Evolutionary conservation across 2,329 filamentous ascomycete genomes (phyloP), one percentile per base, ranked within the genome.

Genomic region (Calonectria pseudoreteaudii): DNA sequence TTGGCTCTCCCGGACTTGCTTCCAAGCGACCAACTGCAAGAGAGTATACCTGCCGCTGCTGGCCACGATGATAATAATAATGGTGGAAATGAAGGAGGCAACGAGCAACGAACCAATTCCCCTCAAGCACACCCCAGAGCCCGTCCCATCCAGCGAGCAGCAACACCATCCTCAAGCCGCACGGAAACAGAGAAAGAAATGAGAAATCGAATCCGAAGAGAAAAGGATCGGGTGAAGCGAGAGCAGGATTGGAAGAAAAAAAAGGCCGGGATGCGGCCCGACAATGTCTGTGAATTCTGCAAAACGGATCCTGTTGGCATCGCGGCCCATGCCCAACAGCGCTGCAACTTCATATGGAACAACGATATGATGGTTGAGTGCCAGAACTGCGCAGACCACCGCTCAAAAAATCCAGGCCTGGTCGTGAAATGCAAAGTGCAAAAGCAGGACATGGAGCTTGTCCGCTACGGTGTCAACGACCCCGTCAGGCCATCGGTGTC

Each of bases 331-430:
- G 53, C 38, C 6, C 38, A 3, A 1, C 62, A 52, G 64, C 64
- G 52, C 60, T 71, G 73, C 41, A 50, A 68, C 67, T 72, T 53
- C 14, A 68, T 64, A 23, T 3, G 20, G 23, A 38, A 72, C 1
- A 5, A 41, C 9, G 66, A 71, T 6, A n/a, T 65, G 13, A 31
- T 14, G 14, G 4, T 65, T 31, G 71, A 79, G 50, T 79, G 78
- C 30, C 47, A 72, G 14, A 76, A 79, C 41, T 79, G 78, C 36
- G 76, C 78, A 44, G 52, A 79, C 36, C 23, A 67, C 49, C 77
- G 78, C n/a, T 75, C 71, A 18, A 38, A 5, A 18, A 68, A 36
- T 18, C 71, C 68, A 11, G 53, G 34, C 1, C 8, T 18, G 1
- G 11, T 2, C 7, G 68, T 72, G 3, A 58, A 64, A 13, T 79